A percentile compares a stretch with the other conserved stretches of the same genome.
phyloP scores from a whole-genome alignment of 2,329 filamentous ascomycete species.

The Colletotrichum endophyticum region DNA sequence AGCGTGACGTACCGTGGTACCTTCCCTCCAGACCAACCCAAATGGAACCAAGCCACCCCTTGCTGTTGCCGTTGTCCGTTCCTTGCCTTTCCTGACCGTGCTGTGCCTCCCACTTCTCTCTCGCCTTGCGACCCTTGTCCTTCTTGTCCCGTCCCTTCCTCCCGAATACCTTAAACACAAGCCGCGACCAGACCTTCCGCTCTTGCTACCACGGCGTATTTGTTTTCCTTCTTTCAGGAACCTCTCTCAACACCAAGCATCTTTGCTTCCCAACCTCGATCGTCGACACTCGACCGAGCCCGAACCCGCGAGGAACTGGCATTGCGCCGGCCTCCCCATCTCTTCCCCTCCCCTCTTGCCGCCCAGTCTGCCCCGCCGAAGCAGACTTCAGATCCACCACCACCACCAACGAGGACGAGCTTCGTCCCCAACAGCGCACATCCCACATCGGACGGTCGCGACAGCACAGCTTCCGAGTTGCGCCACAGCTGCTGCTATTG shows the following conservation, averaged over 20 bases:
- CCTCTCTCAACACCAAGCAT: neutral
- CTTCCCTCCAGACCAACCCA: neutral
- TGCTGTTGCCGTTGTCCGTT: neutral
- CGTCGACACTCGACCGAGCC: neutral
- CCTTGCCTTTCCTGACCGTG: constrained; percentile 1
- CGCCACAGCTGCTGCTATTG: constrained; percentile 27
- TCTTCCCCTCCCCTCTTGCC: neutral
- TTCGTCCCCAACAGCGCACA: neutral
- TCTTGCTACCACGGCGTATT: neutral
- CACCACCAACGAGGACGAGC: neutral
- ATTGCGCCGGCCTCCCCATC: constrained; percentile 4
- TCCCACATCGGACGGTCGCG: neutral
- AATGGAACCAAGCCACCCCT: neutral
- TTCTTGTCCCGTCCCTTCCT: constrained; percentile 19
- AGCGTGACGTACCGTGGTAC: neutral
- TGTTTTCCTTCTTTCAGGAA: neutral
- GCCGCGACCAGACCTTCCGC: neutral
- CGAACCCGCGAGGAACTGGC: neutral
- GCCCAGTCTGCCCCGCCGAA: constrained; percentile 13
- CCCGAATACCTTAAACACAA: constrained; percentile 19
- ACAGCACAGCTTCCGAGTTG: constrained; percentile 9
- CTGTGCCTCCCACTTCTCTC: neutral
- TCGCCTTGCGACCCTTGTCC: constrained; percentile 10
- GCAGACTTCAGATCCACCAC: neutral
- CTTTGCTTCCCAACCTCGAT: neutral